Base-by-base conservation (phyloP, 176 grass and related monocot species). In the Melocanna baccifera region DNA sequence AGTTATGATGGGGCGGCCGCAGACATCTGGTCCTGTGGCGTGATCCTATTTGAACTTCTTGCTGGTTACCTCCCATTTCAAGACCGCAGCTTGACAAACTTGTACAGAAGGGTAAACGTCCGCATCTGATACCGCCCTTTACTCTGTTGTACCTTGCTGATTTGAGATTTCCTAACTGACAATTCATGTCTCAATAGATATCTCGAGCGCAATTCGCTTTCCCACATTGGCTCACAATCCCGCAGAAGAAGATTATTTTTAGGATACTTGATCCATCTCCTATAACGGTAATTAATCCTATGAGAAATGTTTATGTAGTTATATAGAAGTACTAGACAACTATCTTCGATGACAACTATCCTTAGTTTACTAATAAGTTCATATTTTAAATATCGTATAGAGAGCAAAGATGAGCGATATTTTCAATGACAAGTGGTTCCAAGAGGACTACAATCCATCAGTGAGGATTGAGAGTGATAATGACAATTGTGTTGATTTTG, bases 31-130 rank as follows among this genome's bases (percentile, higher is more conserved):
- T 93, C 94, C 47, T 97, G 91, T 63, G 94, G 94, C 7, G 91
- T 97, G 40, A 87, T 93, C 66, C 62, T 91, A 2, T 97, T 91
- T 57, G 89, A 93, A 93, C 82, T 97, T n/a, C 94, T 97, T 64
- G 81, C 91, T 50, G 94, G 94, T 16, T 74, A 83, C 84, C 81
- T 96, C 5, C 91, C 94, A 47, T 96, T 96, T 37, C 46, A 88
- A 66, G 91, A 93, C 59, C 45, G 48, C 25, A 96, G 85, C 73
- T 79, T 89, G 19, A 81, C 70, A 56, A 91, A 88, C 78, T 74
- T 96, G 73, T 96, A 89, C 62, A 85, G 94, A 87, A 91, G 86
- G 89, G 89, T 93, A 87, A 76, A 65, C 19, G 62, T 81, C 18
- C 30, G 28, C 47, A 73, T 66, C 41, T 41, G 18, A 84, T 45